Percentiles rank a stretch among this genome's conserved stretches.
phyloP scores from a whole-genome alignment of 495 filamentous ascomycete species.

The Choiromyces venosus region DNA sequence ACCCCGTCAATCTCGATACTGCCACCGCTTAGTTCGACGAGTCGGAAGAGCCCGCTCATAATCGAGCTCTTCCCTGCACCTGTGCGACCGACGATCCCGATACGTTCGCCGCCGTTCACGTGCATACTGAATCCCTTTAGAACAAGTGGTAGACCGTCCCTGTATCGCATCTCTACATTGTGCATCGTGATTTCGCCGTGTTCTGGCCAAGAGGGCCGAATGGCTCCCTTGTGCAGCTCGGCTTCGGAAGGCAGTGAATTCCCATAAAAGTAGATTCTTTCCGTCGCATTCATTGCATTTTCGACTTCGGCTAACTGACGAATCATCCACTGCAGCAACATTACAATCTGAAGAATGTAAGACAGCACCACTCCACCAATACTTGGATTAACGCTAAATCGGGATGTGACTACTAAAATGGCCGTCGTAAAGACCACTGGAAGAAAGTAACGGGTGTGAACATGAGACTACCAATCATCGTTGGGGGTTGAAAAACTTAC shows the following conservation, averaged over 20 bases:
- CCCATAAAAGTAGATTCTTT: conserved; percentile 90
- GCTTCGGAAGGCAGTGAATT: conserved; percentile 82
- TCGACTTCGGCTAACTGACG: conserved; percentile 93
- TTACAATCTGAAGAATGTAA: conserved; percentile 89
- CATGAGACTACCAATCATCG: background rate
- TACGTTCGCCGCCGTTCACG: conserved; percentile 75
- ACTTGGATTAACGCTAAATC: conserved; percentile 79
- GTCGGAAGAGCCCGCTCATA: conserved; percentile 86
- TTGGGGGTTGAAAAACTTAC: background rate
- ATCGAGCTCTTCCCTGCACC: conserved; percentile 93
- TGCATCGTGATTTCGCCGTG: conserved; percentile 78
- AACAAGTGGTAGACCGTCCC: conserved; percentile 73
- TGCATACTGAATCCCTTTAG: conserved; percentile 72
- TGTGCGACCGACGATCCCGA: conserved; percentile 89
- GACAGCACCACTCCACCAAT: conserved; percentile 83
- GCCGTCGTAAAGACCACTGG: conserved; percentile 73
- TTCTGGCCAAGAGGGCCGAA: conserved; percentile 73
- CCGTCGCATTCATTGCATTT: conserved; percentile 94
- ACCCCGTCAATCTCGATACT: conserved; percentile 84
- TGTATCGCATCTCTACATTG: conserved; percentile 86
- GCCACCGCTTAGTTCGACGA: conserved; percentile 79
- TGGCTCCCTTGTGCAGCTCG: conserved; percentile 59
- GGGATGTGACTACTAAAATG: conserved; percentile 86
- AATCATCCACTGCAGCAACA: conserved; percentile 93
- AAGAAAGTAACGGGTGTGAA: background rate